Evolutionary conservation across 2,329 filamentous ascomycete species (phyloP).

Genomic region (Botrytis fabae): DNA sequence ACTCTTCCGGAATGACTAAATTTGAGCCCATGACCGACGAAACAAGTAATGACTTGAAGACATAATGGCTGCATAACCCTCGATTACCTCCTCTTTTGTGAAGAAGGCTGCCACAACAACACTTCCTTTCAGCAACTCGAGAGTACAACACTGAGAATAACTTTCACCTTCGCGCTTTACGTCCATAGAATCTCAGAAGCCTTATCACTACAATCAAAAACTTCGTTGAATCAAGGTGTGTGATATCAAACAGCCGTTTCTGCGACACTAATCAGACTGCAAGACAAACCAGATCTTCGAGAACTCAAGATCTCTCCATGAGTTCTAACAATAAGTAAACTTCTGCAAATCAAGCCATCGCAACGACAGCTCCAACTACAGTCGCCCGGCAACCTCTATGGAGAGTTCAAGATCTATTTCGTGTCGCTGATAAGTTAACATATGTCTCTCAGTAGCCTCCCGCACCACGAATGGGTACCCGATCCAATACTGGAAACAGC

Average conservation of each 20-base stretch:
- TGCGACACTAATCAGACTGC: neutral
- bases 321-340: neutral
- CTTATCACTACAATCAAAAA: too few species aligned
- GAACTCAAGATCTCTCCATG: neutral
- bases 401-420: neutral
- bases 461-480: neutral
- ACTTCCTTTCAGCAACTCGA: neutral
- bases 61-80: accelerated
- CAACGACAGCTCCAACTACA: too few species aligned
- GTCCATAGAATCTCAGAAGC: too few species aligned
- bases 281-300: neutral
- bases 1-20: neutral
- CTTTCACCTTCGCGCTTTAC: too few species aligned
- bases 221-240: neutral
- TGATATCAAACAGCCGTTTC: neutral
- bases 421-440: neutral
- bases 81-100: neutral
- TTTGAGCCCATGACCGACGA: neutral
- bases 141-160: neutral
- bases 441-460: neutral
- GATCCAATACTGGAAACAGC: too few species aligned
- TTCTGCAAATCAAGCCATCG: neutral
- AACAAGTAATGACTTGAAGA: neutral
- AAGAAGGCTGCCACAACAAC: neutral
- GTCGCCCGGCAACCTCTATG: neutral